Base-by-base conservation (phyloP, 2,329 filamentous ascomycete genomes). In the Calonectria multiphialidica region DNA sequence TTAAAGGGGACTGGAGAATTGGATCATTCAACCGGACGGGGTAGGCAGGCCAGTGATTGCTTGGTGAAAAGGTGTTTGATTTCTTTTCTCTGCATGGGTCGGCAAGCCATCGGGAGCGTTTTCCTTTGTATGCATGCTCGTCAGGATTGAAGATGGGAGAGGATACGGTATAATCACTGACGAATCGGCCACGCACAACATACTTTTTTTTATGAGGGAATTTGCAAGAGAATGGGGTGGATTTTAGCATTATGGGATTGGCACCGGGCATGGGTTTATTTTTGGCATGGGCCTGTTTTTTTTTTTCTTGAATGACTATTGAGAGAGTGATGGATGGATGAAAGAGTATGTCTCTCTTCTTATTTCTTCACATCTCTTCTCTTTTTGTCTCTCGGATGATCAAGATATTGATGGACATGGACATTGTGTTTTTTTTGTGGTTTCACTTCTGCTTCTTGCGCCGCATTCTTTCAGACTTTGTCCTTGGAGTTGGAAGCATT, bases 31-130 rank as follows among this genome's bases (percentile, higher is more conserved):
- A 65, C 63, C 28, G 64, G 50, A 59, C 30, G 37, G 68, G 53
- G 66, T 70, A 70, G 75, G 76, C 59, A 77, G 77, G 72, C 73
- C 67, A 78, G 76, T 33, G 55, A 67, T 71, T 71, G 72, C 72
- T 78, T 75, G 45, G 70, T 73, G 70, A 75, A 77, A 75, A 53
- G 66, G 71, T 72, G 57, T 49, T 63, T 69, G 53, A 66, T 72
- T 71, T 77, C 40, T 30, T 73, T 49, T 74, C 72, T 73, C 37
- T 76, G 75, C 75, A 75, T 78, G 68, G 68, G 57, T 73, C 70
- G 71, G 72, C 68, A 70, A 68, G 71, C 50, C 15, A 49, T 59
- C 68, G 64, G 69, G 53, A 72, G 72, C 50, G 62, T 70, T 77
- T 77, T 71, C 62, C 75, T 77, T 75, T 66, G 70, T 66, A 66